phyloP scores from a whole-genome alignment of 2,329 filamentous ascomycete species.

The Cordyceps tenuipes region DNA sequence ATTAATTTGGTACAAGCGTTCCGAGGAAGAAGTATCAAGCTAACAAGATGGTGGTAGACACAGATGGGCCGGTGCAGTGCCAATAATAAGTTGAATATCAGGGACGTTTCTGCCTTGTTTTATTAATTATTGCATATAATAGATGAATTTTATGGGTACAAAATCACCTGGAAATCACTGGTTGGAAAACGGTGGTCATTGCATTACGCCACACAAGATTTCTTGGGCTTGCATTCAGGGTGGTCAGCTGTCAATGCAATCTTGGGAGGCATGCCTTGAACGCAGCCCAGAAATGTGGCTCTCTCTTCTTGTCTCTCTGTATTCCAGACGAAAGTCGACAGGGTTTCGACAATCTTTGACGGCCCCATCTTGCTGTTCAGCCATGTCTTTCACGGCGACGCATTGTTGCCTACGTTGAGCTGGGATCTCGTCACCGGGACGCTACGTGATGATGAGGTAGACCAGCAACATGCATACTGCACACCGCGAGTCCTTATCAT shows the following conservation, averaged over 20 bases:
- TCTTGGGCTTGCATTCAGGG: background rate
- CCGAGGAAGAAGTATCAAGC: background rate
- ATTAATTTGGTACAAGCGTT: background rate
- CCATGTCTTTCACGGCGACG: background rate
- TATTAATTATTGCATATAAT: background rate
- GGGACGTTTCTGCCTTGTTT: background rate
- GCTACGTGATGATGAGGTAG: background rate
- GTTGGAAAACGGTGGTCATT: background rate
- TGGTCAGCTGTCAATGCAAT: background rate
- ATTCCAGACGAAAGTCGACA: background rate
- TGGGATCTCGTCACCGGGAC: background rate
- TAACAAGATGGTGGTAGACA: conserved; percentile 8
- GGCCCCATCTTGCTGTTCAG: background rate
- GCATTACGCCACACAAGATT: background rate
- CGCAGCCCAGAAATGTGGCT: background rate
- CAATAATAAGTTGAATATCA: background rate
- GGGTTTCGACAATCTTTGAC: background rate
- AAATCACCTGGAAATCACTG: background rate
- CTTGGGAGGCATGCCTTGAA: background rate
- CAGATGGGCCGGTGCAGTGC: conserved; percentile 10
- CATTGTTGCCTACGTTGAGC: background rate
- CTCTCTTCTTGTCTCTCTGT: background rate
- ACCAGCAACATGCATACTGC: background rate
- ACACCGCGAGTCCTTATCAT: background rate
- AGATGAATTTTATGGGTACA: background rate